These are phyloP conservation scores for Debaryomyces maramus DNA, from an alignment of 805 yeast species.

Conservation along the genomic window DNA sequence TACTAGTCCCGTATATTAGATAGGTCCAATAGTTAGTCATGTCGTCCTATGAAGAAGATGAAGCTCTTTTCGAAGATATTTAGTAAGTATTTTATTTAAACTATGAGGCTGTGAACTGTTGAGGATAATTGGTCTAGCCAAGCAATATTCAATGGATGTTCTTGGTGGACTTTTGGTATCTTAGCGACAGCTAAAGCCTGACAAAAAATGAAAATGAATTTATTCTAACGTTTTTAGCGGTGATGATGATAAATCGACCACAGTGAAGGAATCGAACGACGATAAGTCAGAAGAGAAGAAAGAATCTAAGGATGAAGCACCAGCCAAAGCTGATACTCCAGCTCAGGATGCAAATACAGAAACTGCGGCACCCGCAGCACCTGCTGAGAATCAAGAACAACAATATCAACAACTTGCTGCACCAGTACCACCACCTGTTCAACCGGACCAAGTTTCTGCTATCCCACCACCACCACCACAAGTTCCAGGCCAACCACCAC, in stretches of 20 bases:
- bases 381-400: slow-evolving; percentile 2
- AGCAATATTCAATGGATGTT: background rate
- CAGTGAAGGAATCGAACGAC: slow-evolving; percentile 9
- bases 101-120: too few relatives aligned
- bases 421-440: background rate
- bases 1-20: slow-evolving; percentile 11
- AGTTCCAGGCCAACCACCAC: too few relatives aligned
- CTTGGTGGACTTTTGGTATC: background rate
- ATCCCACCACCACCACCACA: slow-evolving; percentile 8
- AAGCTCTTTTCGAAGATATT: slow-evolving; percentile 90
- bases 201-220: too few relatives aligned
- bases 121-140: too few relatives aligned
- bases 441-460: slow-evolving; percentile 2
- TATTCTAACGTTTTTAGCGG: slow-evolving; percentile 11
- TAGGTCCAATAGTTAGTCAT: slow-evolving; percentile 15
- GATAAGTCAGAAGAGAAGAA: slow-evolving; percentile 4
- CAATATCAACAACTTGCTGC: background rate
- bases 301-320: slow-evolving; percentile 5
- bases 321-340: slow-evolving; percentile 12
- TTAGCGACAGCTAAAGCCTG: background rate
- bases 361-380: slow-evolving; percentile 10
- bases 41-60: slow-evolving; percentile 78
- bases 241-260: slow-evolving; percentile 6
- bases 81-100: slow-evolving; percentile 39
- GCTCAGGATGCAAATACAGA: slow-evolving; percentile 13